Base-by-base conservation (phyloP, 129 eudicot species). In the Lactuca sativa region DNA sequence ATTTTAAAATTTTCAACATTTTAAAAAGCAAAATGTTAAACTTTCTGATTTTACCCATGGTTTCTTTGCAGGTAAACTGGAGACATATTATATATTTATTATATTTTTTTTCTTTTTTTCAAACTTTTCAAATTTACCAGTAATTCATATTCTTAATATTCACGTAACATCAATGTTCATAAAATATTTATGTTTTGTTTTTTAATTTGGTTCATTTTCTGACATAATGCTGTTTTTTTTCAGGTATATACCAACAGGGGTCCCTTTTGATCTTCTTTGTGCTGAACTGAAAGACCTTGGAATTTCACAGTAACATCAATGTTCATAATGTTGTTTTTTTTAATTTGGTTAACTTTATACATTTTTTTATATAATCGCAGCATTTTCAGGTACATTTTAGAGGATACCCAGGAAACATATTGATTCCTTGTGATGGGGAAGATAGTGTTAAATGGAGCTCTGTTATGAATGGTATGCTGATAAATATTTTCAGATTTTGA, bases 181-280 rank as follows among this genome's bases (percentile, higher is more conserved):
- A 18, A 18, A 18, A 18, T 18, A 18, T n/a, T 18, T 18, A 18
- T 18, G 1, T 18, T 18, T 18, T 18, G 21, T 18, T 52, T 25
- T 15, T 8, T 61, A 12, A 33, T 21, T 56, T 7, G 11, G 72
- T 61, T 71, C 21, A 44, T 43, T 30, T 77, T 43, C 32, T n/a
- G 51, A 70, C 65, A 69, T 63, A 48, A 59, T 78, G 18, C 21
- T 18, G 21, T 18, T 18, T 25, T 78, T 57, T 80, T 70, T 73
- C 91, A 95, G 99, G 99, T 87, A 85, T 69, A 85, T 95, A 76
- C 99, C 97, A 30, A 90, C 97, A 43, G 99, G 99, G 43, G 95
- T 90, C 36, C 95, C 90, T 56, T 95, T 85, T 84, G 99, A 95
- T 82, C 93, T 95, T 85, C 88, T 95, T 66, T 95, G 99, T 83